phyloP scores from a whole-genome alignment of 2,329 filamentous ascomycete species.

The Colletotrichum lentis region DNA sequence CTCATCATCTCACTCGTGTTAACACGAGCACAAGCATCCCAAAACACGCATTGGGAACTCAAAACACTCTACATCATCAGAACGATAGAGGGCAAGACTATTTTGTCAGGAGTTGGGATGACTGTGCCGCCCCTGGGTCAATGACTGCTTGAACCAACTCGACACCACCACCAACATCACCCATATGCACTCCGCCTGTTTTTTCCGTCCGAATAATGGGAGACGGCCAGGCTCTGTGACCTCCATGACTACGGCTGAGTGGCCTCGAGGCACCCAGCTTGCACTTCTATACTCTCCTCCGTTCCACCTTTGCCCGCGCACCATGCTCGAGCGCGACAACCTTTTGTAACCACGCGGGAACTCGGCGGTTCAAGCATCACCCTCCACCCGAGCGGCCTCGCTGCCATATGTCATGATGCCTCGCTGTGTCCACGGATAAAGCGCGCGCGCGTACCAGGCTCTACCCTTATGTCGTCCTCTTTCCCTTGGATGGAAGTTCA shows the following conservation, averaged over 20 bases:
- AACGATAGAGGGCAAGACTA: background rate
- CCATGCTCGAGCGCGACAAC: too few species aligned
- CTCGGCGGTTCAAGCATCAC: background rate
- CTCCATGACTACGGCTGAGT: background rate
- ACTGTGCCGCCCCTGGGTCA: background rate
- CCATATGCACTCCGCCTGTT: background rate
- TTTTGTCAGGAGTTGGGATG: slow-evolving; percentile 5
- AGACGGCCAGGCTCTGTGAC: background rate
- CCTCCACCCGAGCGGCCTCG: background rate
- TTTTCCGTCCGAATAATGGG: background rate
- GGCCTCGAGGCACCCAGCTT: too few species aligned
- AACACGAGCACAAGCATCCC: background rate
- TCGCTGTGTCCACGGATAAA: too few species aligned
- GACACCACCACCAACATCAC: slow-evolving; percentile 1
- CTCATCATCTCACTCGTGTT: background rate
- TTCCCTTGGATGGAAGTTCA: too few species aligned
- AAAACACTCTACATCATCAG: background rate
- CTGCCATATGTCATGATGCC: background rate
- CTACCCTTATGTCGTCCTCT: too few species aligned
- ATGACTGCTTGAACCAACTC: slow-evolving; percentile 15
- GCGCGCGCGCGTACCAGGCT: too few species aligned
- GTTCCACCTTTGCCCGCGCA: background rate
- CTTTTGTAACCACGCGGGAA: too few species aligned
- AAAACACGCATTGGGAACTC: background rate
- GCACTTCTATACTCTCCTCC: too few species aligned